These are phyloP conservation scores for Speleostelium caveatum DNA, from an alignment of 78 protist species.

Conservation along the genomic window DNA sequence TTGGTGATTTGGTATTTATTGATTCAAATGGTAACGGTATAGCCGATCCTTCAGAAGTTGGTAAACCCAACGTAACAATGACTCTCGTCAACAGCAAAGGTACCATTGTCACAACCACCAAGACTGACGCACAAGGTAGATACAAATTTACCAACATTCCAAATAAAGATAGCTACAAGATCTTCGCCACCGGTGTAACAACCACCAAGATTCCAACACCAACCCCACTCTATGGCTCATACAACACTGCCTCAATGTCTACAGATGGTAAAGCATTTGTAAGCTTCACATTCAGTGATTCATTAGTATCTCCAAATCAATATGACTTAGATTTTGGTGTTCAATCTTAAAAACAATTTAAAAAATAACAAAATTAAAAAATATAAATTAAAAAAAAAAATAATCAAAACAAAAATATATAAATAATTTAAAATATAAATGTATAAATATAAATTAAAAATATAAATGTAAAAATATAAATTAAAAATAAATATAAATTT, in stretches of 20 bases:
- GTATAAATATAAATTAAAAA: not conserved
- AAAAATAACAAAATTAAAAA: not conserved
- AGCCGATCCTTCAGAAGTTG: constrained; percentile 46
- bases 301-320: not conserved
- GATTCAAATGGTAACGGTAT: constrained; percentile 50
- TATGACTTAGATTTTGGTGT: constrained; percentile 28
- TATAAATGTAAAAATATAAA: not conserved
- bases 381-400: not conserved
- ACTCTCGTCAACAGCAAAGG: not conserved
- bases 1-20: constrained; percentile 46
- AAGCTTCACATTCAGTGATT: not conserved
- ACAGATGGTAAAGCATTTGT: not conserved
- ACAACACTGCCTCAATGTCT: constrained; percentile 8
- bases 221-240: not conserved
- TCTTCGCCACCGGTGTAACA: not conserved
- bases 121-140: constrained; percentile 33
- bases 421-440: not conserved
- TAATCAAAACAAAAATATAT: not conserved
- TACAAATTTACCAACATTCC: constrained; percentile 32
- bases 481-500: not conserved
- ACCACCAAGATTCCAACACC: constrained; percentile 1
- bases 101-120: not conserved
- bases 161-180: not conserved
- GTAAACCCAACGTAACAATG: constrained; percentile 8
- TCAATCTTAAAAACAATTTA: not conserved